Conservation (phyloP, 129 eudicot genomes). For the Centrapalus pauciflorus region DNA sequence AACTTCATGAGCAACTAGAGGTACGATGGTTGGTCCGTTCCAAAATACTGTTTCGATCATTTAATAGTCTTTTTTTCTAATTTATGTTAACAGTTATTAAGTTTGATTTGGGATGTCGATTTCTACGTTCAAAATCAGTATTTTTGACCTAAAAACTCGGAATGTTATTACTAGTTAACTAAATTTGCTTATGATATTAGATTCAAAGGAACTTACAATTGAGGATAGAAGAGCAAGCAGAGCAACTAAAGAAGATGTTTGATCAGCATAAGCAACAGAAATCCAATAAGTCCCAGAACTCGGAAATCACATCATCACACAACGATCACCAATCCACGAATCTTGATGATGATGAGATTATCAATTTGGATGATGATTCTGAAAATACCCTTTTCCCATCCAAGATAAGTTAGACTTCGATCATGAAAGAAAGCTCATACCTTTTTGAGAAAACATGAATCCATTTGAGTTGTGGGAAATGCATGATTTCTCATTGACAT, state of each 20-base stretch:
- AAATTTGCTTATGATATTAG: slow-evolving; percentile 19
- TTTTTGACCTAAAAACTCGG: slow-evolving; percentile 3
- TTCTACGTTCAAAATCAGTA: neutral
- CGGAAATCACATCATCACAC: slow-evolving; percentile 29
- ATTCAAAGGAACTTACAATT: slow-evolving; percentile 67
- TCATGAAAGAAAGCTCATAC: neutral
- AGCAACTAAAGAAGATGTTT: slow-evolving; percentile 67
- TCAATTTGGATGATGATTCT: slow-evolving; percentile 33
- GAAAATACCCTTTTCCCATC: slow-evolving; percentile 36
- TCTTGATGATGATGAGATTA: slow-evolving; percentile 26
- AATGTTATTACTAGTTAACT: slow-evolving; percentile 12
- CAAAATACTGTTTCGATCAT: no score
- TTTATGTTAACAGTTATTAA: neutral
- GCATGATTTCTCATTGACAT: neutral
- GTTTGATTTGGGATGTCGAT: neutral
- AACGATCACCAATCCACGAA: slow-evolving; percentile 20
- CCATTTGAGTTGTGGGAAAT: neutral
- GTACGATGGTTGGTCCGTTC: slow-evolving; percentile 23
- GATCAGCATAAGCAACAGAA: slow-evolving; percentile 70
- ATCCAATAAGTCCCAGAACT: slow-evolving; percentile 21
- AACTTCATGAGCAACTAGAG: slow-evolving; percentile 86
- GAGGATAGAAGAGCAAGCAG: slow-evolving; percentile 78
- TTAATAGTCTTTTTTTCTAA: neutral
- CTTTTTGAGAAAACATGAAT: neutral
- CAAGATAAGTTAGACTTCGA: slow-evolving; percentile 42